phyloP scores from a whole-genome alignment of 2,329 filamentous ascomycete genomes.

The Magnaporthiopsis incrustans region DNA sequence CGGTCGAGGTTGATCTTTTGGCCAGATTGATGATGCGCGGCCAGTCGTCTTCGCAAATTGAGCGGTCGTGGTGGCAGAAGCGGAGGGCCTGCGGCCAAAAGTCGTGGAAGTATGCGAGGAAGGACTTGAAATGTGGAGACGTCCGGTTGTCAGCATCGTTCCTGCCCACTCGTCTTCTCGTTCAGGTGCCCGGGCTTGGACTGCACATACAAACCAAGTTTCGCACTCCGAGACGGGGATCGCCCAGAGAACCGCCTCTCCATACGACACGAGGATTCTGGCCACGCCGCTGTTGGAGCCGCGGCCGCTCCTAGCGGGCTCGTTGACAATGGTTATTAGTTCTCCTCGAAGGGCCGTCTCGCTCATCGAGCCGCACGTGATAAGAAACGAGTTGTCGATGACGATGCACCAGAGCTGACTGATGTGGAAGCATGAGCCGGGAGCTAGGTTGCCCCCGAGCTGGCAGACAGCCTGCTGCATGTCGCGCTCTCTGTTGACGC shows the following conservation, averaged over 20 bases:
- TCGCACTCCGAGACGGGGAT: conserved; percentile 30
- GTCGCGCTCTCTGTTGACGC: conserved; percentile 29
- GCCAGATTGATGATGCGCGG: conserved; percentile 16
- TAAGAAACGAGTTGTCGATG: conserved; percentile 31
- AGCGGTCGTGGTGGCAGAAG: conserved; percentile 21
- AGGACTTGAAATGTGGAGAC: conserved; percentile 19
- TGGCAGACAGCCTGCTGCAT: conserved; percentile 38
- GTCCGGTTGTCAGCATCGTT: neutral
- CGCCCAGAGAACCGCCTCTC: conserved; percentile 28
- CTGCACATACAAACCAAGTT: conserved; percentile 35
- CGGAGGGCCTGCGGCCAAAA: conserved; percentile 32
- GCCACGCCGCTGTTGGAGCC: conserved; percentile 9
- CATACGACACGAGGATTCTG: conserved; percentile 27
- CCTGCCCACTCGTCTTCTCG: neutral
- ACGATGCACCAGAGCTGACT: conserved; percentile 40
- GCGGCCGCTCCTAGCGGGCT: conserved; percentile 18
- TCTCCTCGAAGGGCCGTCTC: conserved; percentile 25
- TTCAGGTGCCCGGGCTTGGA: neutral
- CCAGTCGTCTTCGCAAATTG: conserved; percentile 17
- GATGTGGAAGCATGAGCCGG: conserved; percentile 37
- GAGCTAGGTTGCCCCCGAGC: conserved; percentile 20
- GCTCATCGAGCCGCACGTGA: conserved; percentile 33
- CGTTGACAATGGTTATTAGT: conserved; percentile 21
- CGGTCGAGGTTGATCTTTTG: conserved; percentile 11
- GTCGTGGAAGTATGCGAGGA: conserved; percentile 32